Base-by-base conservation (phyloP, 352 stramenopile species). In the Globisporangium polare region DNA sequence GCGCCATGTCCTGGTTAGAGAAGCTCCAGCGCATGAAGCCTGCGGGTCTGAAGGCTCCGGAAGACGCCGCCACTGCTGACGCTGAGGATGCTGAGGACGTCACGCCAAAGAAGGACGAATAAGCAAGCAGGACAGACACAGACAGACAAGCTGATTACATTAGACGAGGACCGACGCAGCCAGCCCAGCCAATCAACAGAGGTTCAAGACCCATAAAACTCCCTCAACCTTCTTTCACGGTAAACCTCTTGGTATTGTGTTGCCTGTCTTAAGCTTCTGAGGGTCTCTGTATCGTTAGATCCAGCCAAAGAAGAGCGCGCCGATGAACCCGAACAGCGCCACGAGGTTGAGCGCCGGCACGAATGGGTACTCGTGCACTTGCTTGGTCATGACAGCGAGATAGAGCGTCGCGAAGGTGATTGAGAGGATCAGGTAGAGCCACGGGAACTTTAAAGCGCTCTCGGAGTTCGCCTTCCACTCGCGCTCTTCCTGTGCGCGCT, bases 11-110 rank as follows among this genome's bases (percentile, higher is more conserved):
- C 62, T 95, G 86, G 86, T 69, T 95, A 62, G 86, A 95, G 71
- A 91, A 91, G 69, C 74, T 95, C 53, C 83, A 95, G 74, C 84
- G 80, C 35, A 95, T 95, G 86, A 92, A 89, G 71, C 86, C 86
- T 18, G 77, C 74, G 20, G 86, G 83, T 18, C 51, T 83, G 50
- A 66, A 79, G 58, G 50, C 69, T 29, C 68, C 33, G 51, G 65
- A 60, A 20, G 67, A 75, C n/a, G 66, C 69, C 12, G 68, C 59
- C 8, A 52, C 62, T 15, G 54, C 62, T 15, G 71, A 73, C 35
- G 27, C 53, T 22, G 64, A 71, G 47, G 51, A 77, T 29, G 54
- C 50, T 39, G 33, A 39, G 33, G 33, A 39, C 33, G 33, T 15
- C 12, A 27, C 31, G 37, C 29, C 46, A 47, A 65, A 61, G 57